Conservation (phyloP, 2,329 filamentous ascomycete species). For the Passalora sequoiae region DNA sequence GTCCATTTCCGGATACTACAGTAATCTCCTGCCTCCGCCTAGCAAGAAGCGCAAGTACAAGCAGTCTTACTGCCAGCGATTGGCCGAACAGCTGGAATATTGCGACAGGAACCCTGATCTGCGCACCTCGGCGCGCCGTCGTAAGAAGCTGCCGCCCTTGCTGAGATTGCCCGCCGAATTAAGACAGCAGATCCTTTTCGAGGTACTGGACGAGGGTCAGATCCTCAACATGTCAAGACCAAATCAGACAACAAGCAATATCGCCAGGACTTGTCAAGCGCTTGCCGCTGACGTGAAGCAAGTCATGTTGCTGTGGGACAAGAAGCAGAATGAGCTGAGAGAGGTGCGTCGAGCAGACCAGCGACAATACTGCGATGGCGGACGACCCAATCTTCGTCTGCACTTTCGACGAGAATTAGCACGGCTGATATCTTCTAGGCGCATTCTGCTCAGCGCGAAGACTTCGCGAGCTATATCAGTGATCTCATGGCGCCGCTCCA, state of each 20-base stretch:
- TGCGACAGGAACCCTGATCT: too few species aligned
- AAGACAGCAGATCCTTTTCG: background rate
- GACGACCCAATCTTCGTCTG: background rate
- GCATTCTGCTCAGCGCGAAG: too few species aligned
- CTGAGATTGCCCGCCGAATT: background rate
- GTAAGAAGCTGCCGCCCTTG: background rate
- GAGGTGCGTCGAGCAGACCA: background rate
- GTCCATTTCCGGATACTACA: too few species aligned
- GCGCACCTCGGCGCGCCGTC: too few species aligned
- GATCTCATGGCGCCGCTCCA: too few species aligned
- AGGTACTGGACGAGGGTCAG: background rate
- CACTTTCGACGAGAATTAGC: background rate
- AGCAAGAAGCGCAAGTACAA: too few species aligned
- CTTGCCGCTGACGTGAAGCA: background rate
- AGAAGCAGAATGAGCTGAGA: background rate
- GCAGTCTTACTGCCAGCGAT: too few species aligned
- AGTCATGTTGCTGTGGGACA: background rate
- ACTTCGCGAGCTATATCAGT: too few species aligned
- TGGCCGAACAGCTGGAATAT: too few species aligned
- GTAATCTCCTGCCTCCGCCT: too few species aligned
- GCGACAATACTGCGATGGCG: background rate
- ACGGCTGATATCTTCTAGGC: too few species aligned
- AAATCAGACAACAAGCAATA: background rate
- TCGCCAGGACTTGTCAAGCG: background rate
- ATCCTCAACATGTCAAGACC: background rate